Evolutionary conservation across 169 alveolate species (phyloP), one percentile per base, ranked within the genome.

Genomic region (Eimeria maxima): DNA sequence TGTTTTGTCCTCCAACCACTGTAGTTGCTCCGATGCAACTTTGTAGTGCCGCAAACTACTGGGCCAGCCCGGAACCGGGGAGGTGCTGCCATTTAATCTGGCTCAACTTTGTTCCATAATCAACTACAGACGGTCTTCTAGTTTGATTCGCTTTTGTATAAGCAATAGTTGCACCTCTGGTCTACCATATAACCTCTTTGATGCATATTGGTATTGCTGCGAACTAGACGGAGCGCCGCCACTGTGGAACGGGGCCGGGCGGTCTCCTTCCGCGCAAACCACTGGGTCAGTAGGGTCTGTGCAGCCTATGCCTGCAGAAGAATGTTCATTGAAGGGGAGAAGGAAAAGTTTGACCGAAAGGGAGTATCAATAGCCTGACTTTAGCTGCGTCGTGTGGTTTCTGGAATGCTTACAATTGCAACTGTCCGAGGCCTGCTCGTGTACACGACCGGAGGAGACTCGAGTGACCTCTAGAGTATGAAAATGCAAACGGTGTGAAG

Each of bases 191-290:
- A 33, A 33, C 38, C 38, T 33, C 38, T 33, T 33, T 33, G 74
- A 2, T 2, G 47, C 18, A 4, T 29, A 1, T 29, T 69, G 27
- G 27, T 8, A 22, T 2, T 24, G 13, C 0, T 5, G 44, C 4
- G 47, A 29, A 3, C 47, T 4, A 29, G 47, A 47, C 24, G 74
- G 74, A 53, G 42, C n/a, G 33, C 38, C 33, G 74, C 42, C 74
- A 24, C 42, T 8, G 33, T 20, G 22, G 13, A 65, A 65, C 42
- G 38, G 38, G 74, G 74, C 74, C 74, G 74, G 74, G 74, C 74
- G 74, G 74, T 65, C 74, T 65, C 74, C 42, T 65, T 65, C 74
- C 74, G 6, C 11, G 74, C 74, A 38, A 65, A 65, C 74, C 74
- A 65, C 42, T 65, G 74, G 74, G 74, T 65, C 74, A 16, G 42